These are phyloP conservation scores for Trichoderma aggressivum DNA, from an alignment of 2,329 filamentous ascomycete species.

Conservation along the genomic window DNA sequence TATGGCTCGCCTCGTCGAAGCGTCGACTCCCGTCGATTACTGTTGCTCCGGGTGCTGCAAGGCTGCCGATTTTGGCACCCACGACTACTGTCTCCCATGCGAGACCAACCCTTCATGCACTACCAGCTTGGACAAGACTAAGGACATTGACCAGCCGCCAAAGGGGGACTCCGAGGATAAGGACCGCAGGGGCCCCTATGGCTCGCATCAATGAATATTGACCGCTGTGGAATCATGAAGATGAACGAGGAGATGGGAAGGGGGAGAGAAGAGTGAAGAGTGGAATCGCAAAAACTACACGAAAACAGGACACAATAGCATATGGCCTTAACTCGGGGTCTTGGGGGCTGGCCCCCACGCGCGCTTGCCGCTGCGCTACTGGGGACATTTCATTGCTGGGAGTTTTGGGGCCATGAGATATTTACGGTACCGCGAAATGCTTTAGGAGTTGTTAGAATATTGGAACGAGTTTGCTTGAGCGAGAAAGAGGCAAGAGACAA, in stretches of 20 bases:
- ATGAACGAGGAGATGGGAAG: not conserved
- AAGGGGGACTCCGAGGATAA: not conserved
- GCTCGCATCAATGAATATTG: not conserved
- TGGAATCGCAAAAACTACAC: not conserved
- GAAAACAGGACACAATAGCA: not conserved
- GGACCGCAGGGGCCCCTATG: not conserved
- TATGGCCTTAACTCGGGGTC: not conserved
- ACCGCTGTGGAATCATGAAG: not conserved
- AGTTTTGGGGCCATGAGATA: not conserved
- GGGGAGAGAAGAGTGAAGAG: too few species aligned
- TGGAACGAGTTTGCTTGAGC: not conserved
- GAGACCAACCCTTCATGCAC: conserved; percentile 27
- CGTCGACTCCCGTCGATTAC: conserved; percentile 19
- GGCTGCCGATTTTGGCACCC: conserved; percentile 30
- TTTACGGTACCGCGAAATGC: not conserved
- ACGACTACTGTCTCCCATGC: conserved; percentile 33
- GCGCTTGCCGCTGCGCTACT: not conserved
- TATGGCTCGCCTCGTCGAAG: conserved; percentile 14
- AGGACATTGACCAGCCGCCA: conserved; percentile 7
- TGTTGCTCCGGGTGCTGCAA: conserved; percentile 35
- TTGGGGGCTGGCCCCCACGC: conserved; percentile 1
- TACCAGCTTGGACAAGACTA: conserved; percentile 13
- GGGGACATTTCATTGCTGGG: not conserved
- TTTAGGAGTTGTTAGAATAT: not conserved
- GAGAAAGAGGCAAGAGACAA: not conserved